Percentiles rank a stretch among this genome's conserved stretches.
Evolutionary conservation across 106 monocot species (phyloP).

Genomic region (Apostasia shenzhenica): DNA sequence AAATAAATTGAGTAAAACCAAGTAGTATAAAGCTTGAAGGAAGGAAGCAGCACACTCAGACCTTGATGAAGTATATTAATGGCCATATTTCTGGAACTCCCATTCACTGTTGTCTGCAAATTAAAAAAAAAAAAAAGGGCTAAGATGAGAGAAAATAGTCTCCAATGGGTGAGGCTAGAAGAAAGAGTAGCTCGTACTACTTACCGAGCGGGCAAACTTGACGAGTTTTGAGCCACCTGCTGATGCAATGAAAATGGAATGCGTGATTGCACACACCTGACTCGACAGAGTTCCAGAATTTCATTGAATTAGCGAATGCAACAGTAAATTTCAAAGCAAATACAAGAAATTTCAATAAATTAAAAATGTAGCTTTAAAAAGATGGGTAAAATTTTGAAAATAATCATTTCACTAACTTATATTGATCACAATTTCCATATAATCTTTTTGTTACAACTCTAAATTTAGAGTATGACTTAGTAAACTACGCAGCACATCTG

Average conservation of each 20-base stretch:
- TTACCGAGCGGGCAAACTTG: constrained; percentile 72
- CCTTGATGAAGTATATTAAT: neutral
- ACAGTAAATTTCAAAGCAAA: too few species aligned
- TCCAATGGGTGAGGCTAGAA: neutral
- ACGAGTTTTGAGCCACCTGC: constrained; percentile 90
- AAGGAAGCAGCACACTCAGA: too few species aligned
- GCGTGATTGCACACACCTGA: constrained; percentile 86
- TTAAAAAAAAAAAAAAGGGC: neutral
- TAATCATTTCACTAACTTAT: too few species aligned
- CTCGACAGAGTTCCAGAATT: neutral
- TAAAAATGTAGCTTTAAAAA: too few species aligned
- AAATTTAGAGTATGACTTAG: too few species aligned
- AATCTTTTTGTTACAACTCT: too few species aligned
- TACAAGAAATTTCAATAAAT: too few species aligned
- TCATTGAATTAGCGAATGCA: neutral
- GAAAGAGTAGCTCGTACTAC: neutral
- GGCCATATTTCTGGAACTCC: constrained; percentile 26
- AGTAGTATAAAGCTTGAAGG: too few species aligned
- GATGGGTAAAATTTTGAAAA: too few species aligned
- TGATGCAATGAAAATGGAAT: constrained; percentile 95
- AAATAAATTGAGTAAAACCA: too few species aligned
- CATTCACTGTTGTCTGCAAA: constrained; percentile 21
- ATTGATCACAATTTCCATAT: too few species aligned
- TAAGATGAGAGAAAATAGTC: neutral
- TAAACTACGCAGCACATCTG: too few species aligned